Conservation (phyloP, 2,329 filamentous ascomycete genomes). For the Phyllosticta capitalensis region DNA sequence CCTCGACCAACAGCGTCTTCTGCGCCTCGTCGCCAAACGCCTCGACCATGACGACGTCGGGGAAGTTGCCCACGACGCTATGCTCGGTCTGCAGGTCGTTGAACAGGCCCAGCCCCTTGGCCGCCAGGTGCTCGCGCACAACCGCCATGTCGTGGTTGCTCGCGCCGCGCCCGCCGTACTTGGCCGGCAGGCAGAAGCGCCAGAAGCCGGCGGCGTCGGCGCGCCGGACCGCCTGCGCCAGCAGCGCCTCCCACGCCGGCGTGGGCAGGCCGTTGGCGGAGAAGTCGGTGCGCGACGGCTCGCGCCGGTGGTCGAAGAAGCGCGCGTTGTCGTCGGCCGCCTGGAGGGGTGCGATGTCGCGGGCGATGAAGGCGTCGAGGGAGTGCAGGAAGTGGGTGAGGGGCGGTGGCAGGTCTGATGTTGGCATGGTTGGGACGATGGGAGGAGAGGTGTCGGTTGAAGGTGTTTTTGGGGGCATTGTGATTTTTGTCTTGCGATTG, state of each 20-base stretch:
- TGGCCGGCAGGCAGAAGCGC: slow-evolving; percentile 46
- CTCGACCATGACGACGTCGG: slow-evolving; percentile 52
- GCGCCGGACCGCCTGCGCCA: slow-evolving; percentile 39
- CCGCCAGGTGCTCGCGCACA: slow-evolving; percentile 50
- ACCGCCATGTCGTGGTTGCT: slow-evolving; percentile 56
- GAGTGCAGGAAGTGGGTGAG: slow-evolving; percentile 38
- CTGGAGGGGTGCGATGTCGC: slow-evolving; percentile 46
- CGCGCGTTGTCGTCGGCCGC: slow-evolving; percentile 48
- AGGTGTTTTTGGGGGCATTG: neutral
- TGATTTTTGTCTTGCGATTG: neutral
- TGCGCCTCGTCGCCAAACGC: slow-evolving; percentile 50
- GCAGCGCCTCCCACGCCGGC: slow-evolving; percentile 49
- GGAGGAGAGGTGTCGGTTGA: neutral
- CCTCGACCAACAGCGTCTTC: slow-evolving; percentile 44
- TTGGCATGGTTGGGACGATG: slow-evolving; percentile 32
- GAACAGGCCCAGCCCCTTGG: slow-evolving; percentile 50
- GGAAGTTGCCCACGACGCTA: slow-evolving; percentile 53
- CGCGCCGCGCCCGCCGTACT: slow-evolving; percentile 46
- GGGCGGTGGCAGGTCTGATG: slow-evolving; percentile 46
- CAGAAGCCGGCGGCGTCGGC: slow-evolving; percentile 54
- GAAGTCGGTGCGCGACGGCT: slow-evolving; percentile 54
- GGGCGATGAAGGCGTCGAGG: slow-evolving; percentile 50
- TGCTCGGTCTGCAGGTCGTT: slow-evolving; percentile 59
- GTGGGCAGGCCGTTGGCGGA: slow-evolving; percentile 47
- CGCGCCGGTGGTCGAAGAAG: slow-evolving; percentile 57